Conservation (phyloP, 176 grass and related monocot genomes). For the Pontederia crassipes region DNA sequence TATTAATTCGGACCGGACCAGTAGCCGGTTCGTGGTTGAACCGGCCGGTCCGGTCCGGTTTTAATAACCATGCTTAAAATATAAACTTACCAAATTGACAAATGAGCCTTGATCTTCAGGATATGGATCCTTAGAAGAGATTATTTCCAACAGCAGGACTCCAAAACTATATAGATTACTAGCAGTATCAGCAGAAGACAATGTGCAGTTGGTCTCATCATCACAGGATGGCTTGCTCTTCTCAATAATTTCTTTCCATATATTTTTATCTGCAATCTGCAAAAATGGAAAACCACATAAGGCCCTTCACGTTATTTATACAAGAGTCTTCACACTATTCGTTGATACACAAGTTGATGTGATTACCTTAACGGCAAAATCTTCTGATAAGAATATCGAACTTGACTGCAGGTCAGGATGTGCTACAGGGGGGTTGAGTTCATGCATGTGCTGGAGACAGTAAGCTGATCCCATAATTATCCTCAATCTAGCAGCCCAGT, state of each 20-base stretch:
- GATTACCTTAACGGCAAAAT: constrained; percentile 82
- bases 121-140: constrained; percentile 77
- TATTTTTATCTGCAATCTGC: constrained; percentile 65
- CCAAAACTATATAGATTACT: constrained; percentile 91
- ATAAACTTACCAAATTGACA: constrained; percentile 47
- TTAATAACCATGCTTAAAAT: no score
- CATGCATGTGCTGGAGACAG: constrained; percentile 87
- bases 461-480: constrained; percentile 82
- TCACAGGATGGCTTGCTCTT: constrained; percentile 44
- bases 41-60: no score
- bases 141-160: constrained; percentile 77
- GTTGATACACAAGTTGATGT: background rate
- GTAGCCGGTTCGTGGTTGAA: no score
- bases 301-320: background rate
- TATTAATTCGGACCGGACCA: no score
- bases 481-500: constrained; percentile 93
- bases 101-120: constrained; percentile 52
- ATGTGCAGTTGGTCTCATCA: constrained; percentile 30
- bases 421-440: constrained; percentile 59
- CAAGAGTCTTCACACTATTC: background rate
- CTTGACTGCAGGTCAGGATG: constrained; percentile 67
- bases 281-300: constrained; percentile 14
- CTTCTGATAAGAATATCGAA: constrained; percentile 79
- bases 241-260: constrained; percentile 63
- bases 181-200: constrained; percentile 46